These are phyloP conservation scores for Ensete glaucum DNA, from an alignment of 176 grass and related monocot species.

Conservation along the genomic window DNA sequence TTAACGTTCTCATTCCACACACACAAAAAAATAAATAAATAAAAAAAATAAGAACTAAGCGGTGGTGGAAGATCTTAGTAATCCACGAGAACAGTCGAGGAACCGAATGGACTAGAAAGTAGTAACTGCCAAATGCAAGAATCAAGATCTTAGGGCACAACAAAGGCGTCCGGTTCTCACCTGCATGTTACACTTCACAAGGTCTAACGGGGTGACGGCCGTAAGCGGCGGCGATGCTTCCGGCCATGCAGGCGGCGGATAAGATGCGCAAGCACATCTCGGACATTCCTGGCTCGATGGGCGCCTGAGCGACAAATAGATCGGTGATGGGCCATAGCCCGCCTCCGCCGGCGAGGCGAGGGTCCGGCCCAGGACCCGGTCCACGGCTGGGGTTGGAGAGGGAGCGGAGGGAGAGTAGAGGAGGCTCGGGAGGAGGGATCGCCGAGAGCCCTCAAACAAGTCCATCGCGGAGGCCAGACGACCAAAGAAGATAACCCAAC, in stretches of 20 bases:
- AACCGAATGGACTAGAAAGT: not conserved
- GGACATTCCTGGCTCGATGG: not conserved
- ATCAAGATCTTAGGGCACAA: not conserved
- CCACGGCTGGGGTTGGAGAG: constrained; percentile 30
- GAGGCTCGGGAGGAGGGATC: constrained; percentile 72
- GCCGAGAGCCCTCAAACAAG: constrained; percentile 55
- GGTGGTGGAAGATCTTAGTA: not conserved
- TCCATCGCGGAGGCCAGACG: constrained; percentile 19
- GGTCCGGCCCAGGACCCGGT: constrained; percentile 17
- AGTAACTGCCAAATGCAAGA: not conserved
- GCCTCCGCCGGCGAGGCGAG: constrained; percentile 6
- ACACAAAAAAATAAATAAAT: too few species aligned
- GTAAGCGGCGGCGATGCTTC: not conserved
- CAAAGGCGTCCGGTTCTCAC: not conserved
- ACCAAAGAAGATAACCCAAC: too few species aligned
- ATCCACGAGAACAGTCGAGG: not conserved
- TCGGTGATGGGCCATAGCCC: not conserved
- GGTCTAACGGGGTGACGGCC: constrained; percentile 7
- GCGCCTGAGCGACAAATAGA: not conserved
- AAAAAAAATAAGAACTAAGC: not conserved
- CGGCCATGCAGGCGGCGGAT: constrained; percentile 2
- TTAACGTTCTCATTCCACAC: too few species aligned
- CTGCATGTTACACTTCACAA: constrained; percentile 19
- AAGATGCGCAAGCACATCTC: not conserved
- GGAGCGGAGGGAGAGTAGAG: constrained; percentile 33